phyloP scores from a whole-genome alignment of 257 asterid species.

The Lantana camara region DNA sequence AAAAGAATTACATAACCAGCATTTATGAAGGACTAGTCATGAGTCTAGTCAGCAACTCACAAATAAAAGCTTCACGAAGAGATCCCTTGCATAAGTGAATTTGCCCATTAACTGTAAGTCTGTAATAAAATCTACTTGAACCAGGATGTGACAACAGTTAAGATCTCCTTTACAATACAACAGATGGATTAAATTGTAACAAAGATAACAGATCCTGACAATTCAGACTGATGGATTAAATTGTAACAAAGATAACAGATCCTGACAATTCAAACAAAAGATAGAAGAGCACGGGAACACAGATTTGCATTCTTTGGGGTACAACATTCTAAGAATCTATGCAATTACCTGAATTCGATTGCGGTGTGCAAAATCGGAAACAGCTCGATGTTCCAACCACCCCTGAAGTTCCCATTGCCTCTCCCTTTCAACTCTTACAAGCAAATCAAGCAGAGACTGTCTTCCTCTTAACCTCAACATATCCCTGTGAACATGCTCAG shows the following conservation, averaged over 20 bases:
- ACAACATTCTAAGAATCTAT: too few species aligned
- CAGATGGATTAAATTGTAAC: too few species aligned
- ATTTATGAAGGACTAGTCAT: background rate
- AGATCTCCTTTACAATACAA: too few species aligned
- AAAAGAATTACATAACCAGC: background rate
- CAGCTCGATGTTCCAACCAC: slow-evolving; percentile 89
- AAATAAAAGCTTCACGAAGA: background rate
- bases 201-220: too few species aligned
- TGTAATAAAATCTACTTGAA: too few species aligned
- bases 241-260: too few species aligned
- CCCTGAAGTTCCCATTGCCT: slow-evolving; percentile 86
- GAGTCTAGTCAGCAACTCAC: background rate
- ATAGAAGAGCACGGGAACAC: too few species aligned
- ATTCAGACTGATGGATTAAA: too few species aligned
- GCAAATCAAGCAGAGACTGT: slow-evolving; percentile 85
- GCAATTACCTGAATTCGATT: slow-evolving; percentile 84
- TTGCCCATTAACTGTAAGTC: background rate
- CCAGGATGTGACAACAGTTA: too few species aligned
- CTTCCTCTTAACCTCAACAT: slow-evolving; percentile 86
- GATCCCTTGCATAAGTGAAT: background rate
- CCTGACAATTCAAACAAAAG: too few species aligned
- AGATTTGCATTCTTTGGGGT: too few species aligned
- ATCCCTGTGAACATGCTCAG: slow-evolving; percentile 78
- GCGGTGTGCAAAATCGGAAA: slow-evolving; percentile 91
- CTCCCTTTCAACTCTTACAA: slow-evolving; percentile 79